Conservation (phyloP, 805 yeast genomes). For the Yamadazyma endophytica region DNA sequence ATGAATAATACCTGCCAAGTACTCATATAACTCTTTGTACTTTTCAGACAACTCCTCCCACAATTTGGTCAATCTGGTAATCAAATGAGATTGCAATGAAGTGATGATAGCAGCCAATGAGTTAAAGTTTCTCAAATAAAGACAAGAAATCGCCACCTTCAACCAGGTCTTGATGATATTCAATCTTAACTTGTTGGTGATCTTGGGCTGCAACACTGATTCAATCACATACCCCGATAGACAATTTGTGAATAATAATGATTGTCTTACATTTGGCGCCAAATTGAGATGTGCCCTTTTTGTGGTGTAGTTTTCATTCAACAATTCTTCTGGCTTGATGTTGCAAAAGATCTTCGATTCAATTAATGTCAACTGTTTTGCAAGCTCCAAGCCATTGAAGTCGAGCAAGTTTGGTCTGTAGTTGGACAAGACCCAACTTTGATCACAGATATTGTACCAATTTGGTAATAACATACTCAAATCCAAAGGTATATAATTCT, state of each 20-base stretch:
- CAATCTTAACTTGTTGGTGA: conserved; percentile 46
- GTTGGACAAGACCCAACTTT: conserved; percentile 54
- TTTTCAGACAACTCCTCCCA: conserved; percentile 60
- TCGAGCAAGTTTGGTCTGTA: conserved; percentile 52
- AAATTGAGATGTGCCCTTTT: conserved; percentile 54
- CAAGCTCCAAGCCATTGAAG: conserved; percentile 67
- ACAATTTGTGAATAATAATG: conserved; percentile 66
- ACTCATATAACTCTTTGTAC: conserved; percentile 58
- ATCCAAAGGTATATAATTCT: conserved; percentile 26
- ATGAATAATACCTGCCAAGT: conserved; percentile 63
- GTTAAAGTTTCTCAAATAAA: conserved; percentile 71
- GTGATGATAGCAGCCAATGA: conserved; percentile 78
- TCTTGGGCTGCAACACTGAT: conserved; percentile 53
- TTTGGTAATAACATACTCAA: conserved; percentile 35
- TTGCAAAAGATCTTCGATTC: conserved; percentile 65
- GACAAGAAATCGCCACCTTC: conserved; percentile 66
- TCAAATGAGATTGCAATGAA: conserved; percentile 65
- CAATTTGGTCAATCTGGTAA: conserved; percentile 56
- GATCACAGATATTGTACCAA: conserved; percentile 51
- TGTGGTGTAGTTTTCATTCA: conserved; percentile 60
- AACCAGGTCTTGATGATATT: conserved; percentile 65
- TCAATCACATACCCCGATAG: conserved; percentile 72
- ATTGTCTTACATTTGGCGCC: conserved; percentile 60
- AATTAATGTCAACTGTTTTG: conserved; percentile 70
- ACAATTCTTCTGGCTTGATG: conserved; percentile 60